Conservation (phyloP, 495 filamentous ascomycete genomes). For the Podospora pseudoanserina region DNA sequence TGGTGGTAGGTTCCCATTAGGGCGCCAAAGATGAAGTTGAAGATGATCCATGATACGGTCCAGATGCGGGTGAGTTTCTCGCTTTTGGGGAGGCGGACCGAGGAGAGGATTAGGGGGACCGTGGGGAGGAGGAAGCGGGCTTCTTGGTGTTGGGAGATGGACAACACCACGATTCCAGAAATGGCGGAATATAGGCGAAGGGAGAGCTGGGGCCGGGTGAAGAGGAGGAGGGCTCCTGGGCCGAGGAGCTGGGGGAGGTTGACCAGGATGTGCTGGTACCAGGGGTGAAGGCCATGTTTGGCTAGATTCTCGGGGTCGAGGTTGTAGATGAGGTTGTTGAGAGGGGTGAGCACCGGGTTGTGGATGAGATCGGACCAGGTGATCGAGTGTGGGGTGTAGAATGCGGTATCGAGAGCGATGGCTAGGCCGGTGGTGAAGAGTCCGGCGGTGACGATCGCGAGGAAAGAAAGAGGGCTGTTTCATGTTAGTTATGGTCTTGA, state of each 20-base stretch:
- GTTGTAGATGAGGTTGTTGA: conserved; percentile 93
- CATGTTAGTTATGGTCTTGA: conserved; percentile 24
- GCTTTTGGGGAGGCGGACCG: conserved; percentile 64
- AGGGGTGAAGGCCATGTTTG: conserved; percentile 85
- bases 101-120: conserved; percentile 84
- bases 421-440: conserved; percentile 64
- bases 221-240: conserved; percentile 72
- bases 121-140: conserved; percentile 87
- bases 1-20: conserved; percentile 95
- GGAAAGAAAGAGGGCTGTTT: conserved; percentile 63
- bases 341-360: conserved; percentile 74
- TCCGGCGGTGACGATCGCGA: conserved; percentile 57
- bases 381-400: conserved; percentile 62
- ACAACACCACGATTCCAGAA: conserved; percentile 74
- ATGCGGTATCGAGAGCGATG: conserved; percentile 75
- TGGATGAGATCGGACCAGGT: conserved; percentile 52
- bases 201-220: conserved; percentile 52
- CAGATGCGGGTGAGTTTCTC: conserved; percentile 51
- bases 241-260: conserved; percentile 89
- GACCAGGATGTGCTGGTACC: conserved; percentile 80
- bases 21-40: conserved; percentile 73
- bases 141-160: conserved; percentile 88
- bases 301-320: conserved; percentile 70
- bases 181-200: conserved; percentile 72
- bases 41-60: conserved; percentile 69